phyloP scores from a whole-genome alignment of 2,329 filamentous ascomycete species.

The Ustilaginoidea virens region DNA sequence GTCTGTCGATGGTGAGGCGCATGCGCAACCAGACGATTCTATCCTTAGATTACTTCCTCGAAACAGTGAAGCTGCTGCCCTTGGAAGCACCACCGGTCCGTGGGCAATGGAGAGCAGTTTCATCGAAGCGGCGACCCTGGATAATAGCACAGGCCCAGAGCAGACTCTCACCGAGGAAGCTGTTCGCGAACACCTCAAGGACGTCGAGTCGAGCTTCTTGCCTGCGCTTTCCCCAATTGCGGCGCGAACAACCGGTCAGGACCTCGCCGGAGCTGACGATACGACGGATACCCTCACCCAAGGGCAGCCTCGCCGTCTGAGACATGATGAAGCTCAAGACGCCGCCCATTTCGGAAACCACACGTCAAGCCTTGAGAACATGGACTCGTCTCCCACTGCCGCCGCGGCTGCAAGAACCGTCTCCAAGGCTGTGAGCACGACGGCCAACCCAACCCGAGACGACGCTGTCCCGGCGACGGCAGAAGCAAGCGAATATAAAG shows the following conservation, averaged over 20 bases:
- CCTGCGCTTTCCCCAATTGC: constrained; percentile 41
- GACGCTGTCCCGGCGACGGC: constrained; percentile 1
- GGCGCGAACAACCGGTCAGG: constrained; percentile 22
- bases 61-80: constrained; percentile 6
- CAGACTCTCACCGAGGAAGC: constrained; percentile 38
- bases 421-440: constrained; percentile 34
- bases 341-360: constrained; percentile 21
- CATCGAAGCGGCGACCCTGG: constrained; percentile 23
- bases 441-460: constrained; percentile 13
- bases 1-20: too few species aligned
- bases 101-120: constrained; percentile 21
- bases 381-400: constrained; percentile 41
- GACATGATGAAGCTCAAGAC: constrained; percentile 7
- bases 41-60: constrained; percentile 7
- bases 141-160: constrained; percentile 17
- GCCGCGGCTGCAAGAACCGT: constrained; percentile 37
- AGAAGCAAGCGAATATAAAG: constrained; percentile 10
- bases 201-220: constrained; percentile 52
- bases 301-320: constrained; percentile 12
- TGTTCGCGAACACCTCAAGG: constrained; percentile 40
- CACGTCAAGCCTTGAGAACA: constrained; percentile 35
- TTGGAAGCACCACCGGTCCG: not conserved
- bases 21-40: constrained; percentile 5
- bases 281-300: constrained; percentile 35
- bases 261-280: constrained; percentile 33